Conservation (phyloP, 2,329 filamentous ascomycete species). For the Botrytis hyacinthi region DNA sequence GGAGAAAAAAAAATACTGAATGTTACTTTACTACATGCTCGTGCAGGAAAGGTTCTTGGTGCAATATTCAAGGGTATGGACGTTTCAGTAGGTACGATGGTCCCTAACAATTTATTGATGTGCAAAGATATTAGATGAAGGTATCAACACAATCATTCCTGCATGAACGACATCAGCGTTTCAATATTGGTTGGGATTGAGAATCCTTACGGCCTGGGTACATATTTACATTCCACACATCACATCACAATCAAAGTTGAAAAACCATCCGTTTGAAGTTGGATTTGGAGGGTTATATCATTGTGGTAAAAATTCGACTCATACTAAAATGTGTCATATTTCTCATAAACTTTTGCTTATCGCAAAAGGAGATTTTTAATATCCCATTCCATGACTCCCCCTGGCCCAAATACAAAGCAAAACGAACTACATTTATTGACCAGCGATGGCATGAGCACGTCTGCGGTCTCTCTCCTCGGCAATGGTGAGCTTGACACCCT, state of each 20-base stretch:
- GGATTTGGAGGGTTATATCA: constrained; percentile 19
- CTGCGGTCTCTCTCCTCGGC: constrained; percentile 99
- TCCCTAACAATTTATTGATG: background rate
- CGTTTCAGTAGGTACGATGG: background rate
- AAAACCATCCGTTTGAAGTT: background rate
- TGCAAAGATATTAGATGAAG: background rate
- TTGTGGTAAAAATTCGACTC: constrained; percentile 36
- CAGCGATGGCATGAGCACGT: constrained; percentile 57
- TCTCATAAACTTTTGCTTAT: constrained; percentile 28
- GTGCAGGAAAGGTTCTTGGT: background rate
- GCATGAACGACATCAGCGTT: too few species aligned
- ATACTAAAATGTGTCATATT: constrained; percentile 35
- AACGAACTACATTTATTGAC: constrained; percentile 36
- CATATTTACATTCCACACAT: background rate
- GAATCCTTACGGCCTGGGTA: too few species aligned
- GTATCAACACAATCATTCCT: background rate
- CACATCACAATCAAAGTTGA: background rate
- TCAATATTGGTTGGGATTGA: background rate
- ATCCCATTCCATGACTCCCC: constrained; percentile 36
- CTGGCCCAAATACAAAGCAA: constrained; percentile 31
- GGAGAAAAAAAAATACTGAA: too few species aligned
- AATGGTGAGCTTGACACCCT: constrained; percentile 99
- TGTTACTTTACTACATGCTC: too few species aligned
- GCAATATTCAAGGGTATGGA: too few species aligned
- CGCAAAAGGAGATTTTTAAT: constrained; percentile 31